Evolutionary conservation across 164 flowering plant genomes (phyloP).

Genomic region (Stephania japonica): DNA sequence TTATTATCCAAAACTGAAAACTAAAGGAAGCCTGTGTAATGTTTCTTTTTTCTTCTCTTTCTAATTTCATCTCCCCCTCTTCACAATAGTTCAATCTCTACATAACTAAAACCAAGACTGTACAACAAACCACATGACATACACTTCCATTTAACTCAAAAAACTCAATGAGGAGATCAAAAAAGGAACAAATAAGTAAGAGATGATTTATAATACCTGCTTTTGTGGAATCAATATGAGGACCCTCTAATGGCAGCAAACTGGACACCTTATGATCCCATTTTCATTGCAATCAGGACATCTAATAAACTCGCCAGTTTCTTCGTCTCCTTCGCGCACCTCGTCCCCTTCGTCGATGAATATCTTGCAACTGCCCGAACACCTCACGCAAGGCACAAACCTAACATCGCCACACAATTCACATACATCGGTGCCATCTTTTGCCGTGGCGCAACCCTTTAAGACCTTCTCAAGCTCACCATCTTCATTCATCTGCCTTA

Average conservation of each 20-base stretch:
- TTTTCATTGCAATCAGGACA: constrained; percentile 94
- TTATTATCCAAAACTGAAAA: constrained; percentile 11
- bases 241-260: constrained; percentile 43
- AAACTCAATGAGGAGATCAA: background rate
- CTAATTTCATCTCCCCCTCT: background rate
- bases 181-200: background rate
- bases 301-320: constrained; percentile 46
- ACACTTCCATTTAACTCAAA: constrained; percentile 1
- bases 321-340: constrained; percentile 24
- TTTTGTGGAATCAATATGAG: background rate
- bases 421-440: constrained; percentile 40
- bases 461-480: constrained; percentile 65
- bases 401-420: constrained; percentile 84
- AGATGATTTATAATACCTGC: background rate
- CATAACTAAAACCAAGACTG: background rate
- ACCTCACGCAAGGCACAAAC: constrained; percentile 80
- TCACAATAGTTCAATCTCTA: background rate
- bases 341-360: constrained; percentile 33
- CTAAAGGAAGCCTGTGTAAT: background rate
- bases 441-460: constrained; percentile 41
- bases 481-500: constrained; percentile 58
- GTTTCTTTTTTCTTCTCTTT: background rate
- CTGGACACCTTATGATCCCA: constrained; percentile 68
- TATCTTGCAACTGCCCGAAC: constrained; percentile 88
- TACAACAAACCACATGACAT: constrained; percentile 11